Conservation (phyloP, 2,329 filamentous ascomycete species). For the Sporothrix dimorphospora region DNA sequence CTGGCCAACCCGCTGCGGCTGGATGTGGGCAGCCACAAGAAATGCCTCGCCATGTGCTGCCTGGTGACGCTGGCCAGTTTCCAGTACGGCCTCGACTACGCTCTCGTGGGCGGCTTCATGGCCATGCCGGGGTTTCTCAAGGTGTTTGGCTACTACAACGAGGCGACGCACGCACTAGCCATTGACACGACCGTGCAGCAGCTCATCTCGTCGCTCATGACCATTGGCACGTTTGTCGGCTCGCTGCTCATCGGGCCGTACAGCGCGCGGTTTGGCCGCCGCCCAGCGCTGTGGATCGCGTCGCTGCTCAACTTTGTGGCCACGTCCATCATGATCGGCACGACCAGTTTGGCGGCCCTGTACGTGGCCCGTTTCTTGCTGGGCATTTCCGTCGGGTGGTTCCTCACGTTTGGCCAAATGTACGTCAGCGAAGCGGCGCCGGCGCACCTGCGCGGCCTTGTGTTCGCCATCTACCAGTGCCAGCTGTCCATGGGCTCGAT, state of each 20-base stretch:
- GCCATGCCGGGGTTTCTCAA: conserved; percentile 44
- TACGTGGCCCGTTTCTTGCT: conserved; percentile 41
- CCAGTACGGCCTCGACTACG: conserved; percentile 44
- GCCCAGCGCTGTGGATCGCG: conserved; percentile 38
- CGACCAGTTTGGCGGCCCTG: conserved; percentile 39
- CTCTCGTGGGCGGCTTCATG: conserved; percentile 42
- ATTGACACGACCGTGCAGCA: conserved; percentile 44
- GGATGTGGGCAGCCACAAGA: conserved; percentile 39
- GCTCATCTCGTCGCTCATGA: conserved; percentile 44
- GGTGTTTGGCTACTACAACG: conserved; percentile 43
- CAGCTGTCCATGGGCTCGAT: conserved; percentile 43
- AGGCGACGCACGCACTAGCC: conserved; percentile 36
- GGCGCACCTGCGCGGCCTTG: conserved; percentile 42
- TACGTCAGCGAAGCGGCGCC: conserved; percentile 45
- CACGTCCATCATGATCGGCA: conserved; percentile 40
- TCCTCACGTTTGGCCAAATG: conserved; percentile 44
- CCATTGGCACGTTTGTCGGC: conserved; percentile 41
- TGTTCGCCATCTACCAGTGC: conserved; percentile 43
- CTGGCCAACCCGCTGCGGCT: conserved; percentile 39
- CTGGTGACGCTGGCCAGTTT: conserved; percentile 41
- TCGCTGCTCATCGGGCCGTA: conserved; percentile 41
- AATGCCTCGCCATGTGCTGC: conserved; percentile 39
- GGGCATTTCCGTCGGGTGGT: conserved; percentile 44
- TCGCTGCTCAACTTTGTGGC: conserved; percentile 39
- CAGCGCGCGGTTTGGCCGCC: conserved; percentile 38